Evolutionary conservation across 495 filamentous ascomycete species (phyloP).

Genomic region (Neurospora sp.): DNA sequence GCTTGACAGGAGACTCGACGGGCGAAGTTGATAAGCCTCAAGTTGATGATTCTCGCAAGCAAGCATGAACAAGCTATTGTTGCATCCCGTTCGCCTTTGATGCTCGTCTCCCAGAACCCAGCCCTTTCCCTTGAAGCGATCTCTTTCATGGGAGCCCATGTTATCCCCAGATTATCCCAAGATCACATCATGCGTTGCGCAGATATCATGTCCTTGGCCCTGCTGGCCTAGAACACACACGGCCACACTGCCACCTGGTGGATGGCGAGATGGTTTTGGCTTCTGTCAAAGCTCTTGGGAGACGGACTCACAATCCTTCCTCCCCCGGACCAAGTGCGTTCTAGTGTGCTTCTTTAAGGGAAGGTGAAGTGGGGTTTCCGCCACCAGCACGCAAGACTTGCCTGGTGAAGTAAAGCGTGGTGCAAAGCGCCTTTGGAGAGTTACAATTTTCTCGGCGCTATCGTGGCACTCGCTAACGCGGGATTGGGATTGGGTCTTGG

Average conservation of each 20-base stretch:
- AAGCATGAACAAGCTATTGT: not conserved
- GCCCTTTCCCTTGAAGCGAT: not conserved
- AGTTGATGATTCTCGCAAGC: not conserved
- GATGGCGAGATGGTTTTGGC: not conserved
- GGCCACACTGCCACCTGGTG: not conserved
- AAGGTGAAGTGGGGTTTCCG: not conserved
- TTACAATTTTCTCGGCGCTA: not conserved
- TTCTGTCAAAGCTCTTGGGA: not conserved
- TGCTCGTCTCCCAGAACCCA: not conserved
- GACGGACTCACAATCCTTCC: not conserved
- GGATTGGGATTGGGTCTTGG: not conserved
- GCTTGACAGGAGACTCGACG: not conserved
- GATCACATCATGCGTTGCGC: not conserved
- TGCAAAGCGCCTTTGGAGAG: not conserved
- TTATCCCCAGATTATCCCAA: not conserved
- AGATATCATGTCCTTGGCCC: not conserved
- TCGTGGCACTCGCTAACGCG: not conserved
- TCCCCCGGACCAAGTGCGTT: not conserved
- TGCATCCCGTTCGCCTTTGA: not conserved
- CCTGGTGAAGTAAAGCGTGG: not conserved
- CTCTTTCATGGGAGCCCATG: not conserved
- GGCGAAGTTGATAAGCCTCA: not conserved
- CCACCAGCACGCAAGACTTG: not conserved
- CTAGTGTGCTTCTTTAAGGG: not conserved
- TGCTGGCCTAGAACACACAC: not conserved